Base-by-base conservation (phyloP, 345 rosid genomes). In the Murraya koenigii region DNA sequence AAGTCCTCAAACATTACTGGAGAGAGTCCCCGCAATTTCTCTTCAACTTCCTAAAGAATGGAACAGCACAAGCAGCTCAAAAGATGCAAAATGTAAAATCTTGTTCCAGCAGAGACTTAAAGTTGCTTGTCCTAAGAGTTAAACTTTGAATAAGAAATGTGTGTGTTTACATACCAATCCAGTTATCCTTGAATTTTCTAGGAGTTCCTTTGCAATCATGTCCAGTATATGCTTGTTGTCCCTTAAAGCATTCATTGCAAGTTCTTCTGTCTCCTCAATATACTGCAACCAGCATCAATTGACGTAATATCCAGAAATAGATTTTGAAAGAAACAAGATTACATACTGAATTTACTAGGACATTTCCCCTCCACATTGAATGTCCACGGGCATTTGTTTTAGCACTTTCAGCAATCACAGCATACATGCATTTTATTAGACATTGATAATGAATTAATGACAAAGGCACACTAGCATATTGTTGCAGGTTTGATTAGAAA, bases 221-320 rank as follows among this genome's bases (percentile, higher is more conserved):
- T 95, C 98, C 76, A 95, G 85, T 76, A 95, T 85, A 75, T 86
- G 90, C 76, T 86, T 87, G 83, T 95, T 95, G 64, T 85, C 85
- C 74, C 79, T 85, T 85, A 95, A 75, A 83, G 94, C 98, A 77
- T 87, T 85, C 88, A 93, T 83, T 15, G 99, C 97, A 83, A 95
- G 93, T 82, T 93, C 96, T 89, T 95, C 98, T 3, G 99, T 90
- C 84, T 93, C 97, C 74, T 92, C 98, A 77, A 93, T 87, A 77
- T 90, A 95, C 99, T 95, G 89, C 75, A 77, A 87, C 78, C 82
- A 79, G 75, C 80, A 87, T 78, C 74, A 69, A 79, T 64, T 56
- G 36, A 69, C 75, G 64, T 54, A 47, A 56, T 6, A 62, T 68
- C 13, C 15, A 44, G 39, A 52, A 44, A 77, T 28, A 30, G 11